Evolutionary conservation across 2,329 filamentous ascomycete genomes (phyloP).

Genomic region (Ophiosphaerella herpotricha): DNA sequence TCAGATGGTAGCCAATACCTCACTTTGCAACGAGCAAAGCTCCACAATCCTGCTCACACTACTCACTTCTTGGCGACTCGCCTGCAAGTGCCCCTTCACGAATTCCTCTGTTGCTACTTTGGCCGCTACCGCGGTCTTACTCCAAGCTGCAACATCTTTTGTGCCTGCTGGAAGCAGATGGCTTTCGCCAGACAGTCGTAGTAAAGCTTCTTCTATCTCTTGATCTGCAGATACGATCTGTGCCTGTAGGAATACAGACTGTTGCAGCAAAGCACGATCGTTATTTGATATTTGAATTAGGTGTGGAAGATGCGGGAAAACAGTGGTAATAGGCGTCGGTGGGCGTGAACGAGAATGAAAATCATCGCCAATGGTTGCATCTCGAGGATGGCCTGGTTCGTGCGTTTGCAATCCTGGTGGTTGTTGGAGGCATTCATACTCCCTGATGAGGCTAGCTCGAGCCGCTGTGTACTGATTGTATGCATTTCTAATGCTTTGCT

Average conservation of each 20-base stretch:
- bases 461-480: constrained; percentile 40
- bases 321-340: constrained; percentile 21
- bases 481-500: constrained; percentile 28
- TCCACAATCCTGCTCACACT: constrained; percentile 33
- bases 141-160: constrained; percentile 33
- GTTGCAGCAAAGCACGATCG: constrained; percentile 40
- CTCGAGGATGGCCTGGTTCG: not conserved
- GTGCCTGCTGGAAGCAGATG: constrained; percentile 43
- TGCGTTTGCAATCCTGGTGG: not conserved
- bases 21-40: constrained; percentile 35
- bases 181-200: constrained; percentile 45
- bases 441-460: constrained; percentile 26
- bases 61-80: constrained; percentile 28
- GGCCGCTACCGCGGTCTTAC: constrained; percentile 25
- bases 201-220: constrained; percentile 33
- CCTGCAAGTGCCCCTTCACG: constrained; percentile 24
- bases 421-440: constrained; percentile 25
- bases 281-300: constrained; percentile 28
- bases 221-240: constrained; percentile 38
- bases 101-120: constrained; percentile 22
- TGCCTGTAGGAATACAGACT: constrained; percentile 39
- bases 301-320: constrained; percentile 38
- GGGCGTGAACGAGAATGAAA: not conserved
- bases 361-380: not conserved
- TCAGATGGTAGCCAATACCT: constrained; percentile 13